These are phyloP conservation scores for Echinochloa phyllopogon DNA, from an alignment of 176 grass and related monocot genomes.

Conservation along the genomic window DNA sequence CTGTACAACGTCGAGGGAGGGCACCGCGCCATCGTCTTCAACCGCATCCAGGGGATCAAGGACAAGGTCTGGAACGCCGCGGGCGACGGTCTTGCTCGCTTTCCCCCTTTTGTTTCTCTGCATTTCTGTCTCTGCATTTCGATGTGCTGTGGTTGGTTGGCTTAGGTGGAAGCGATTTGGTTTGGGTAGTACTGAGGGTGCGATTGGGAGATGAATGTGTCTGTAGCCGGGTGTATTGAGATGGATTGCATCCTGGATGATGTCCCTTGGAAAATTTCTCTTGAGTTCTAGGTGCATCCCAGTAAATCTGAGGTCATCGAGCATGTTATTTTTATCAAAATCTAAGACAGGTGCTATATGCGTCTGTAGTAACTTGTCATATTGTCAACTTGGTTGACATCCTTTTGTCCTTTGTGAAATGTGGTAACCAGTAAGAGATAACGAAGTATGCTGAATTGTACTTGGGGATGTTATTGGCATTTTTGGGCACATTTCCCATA, in stretches of 20 bases:
- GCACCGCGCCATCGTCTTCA: conserved; percentile 89
- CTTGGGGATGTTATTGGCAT: neutral
- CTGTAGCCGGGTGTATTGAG: neutral
- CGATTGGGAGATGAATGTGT: neutral
- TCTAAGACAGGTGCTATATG: too few relatives aligned
- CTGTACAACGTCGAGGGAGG: conserved; percentile 92
- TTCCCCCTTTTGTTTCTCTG: too few relatives aligned
- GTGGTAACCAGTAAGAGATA: too few relatives aligned
- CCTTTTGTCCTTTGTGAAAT: neutral
- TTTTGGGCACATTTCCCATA: neutral
- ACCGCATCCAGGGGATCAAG: conserved; percentile 80
- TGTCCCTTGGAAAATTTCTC: neutral
- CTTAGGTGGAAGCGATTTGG: neutral
- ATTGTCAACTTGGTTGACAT: neutral
- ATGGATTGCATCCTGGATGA: neutral
- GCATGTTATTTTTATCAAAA: neutral
- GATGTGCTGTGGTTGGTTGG: neutral
- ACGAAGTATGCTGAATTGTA: neutral
- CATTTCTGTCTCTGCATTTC: neutral
- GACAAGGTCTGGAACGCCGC: conserved; percentile 49
- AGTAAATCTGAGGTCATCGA: neutral
- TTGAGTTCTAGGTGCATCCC: neutral
- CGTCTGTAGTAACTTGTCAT: too few relatives aligned
- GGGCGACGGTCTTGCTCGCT: neutral
- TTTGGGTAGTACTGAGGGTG: neutral